These are phyloP conservation scores for Aspergillus baeticus DNA, from an alignment of 495 filamentous ascomycete genomes.

Conservation along the genomic window DNA sequence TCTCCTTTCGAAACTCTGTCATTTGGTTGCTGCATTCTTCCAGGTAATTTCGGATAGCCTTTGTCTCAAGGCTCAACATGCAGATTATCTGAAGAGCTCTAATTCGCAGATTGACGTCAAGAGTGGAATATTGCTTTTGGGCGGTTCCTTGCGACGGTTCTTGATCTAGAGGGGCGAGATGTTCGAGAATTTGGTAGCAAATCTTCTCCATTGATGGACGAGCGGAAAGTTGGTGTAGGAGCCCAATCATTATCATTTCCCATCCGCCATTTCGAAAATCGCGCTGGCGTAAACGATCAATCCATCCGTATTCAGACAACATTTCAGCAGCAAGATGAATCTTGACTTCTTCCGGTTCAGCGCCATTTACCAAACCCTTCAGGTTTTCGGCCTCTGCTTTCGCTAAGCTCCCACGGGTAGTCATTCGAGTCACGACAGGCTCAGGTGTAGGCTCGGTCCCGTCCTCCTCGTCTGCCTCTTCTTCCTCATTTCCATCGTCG, in stretches of 20 bases:
- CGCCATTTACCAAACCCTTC: constrained; percentile 45
- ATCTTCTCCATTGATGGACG: constrained; percentile 62
- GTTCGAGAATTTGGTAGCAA: constrained; percentile 75
- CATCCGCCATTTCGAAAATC: constrained; percentile 90
- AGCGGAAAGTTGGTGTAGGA: constrained; percentile 80
- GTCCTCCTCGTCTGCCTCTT: constrained; percentile 50
- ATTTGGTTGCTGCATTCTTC: constrained; percentile 87
- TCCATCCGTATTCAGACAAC: constrained; percentile 67
- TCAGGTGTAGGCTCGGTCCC: constrained; percentile 59
- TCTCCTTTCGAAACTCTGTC: constrained; percentile 91
- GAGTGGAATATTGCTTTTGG: constrained; percentile 61
- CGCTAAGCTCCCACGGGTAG: constrained; percentile 80
- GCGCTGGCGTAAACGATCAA: constrained; percentile 75
- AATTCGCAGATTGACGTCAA: constrained; percentile 82
- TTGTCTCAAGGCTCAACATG: constrained; percentile 82
- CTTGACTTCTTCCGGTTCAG: constrained; percentile 35
- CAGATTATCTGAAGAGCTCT: constrained; percentile 82
- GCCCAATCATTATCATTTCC: constrained; percentile 84
- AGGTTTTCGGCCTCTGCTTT: constrained; percentile 72
- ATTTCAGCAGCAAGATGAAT: constrained; percentile 81
- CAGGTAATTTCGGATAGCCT: constrained; percentile 80
- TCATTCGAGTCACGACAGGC: constrained; percentile 63
- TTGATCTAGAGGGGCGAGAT: constrained; percentile 73
- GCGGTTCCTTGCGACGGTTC: constrained; percentile 75
- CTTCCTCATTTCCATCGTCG: constrained; percentile 48